Evolutionary conservation across 139 green algal genomes (phyloP).

Genomic region (Micractinium sp.): DNA sequence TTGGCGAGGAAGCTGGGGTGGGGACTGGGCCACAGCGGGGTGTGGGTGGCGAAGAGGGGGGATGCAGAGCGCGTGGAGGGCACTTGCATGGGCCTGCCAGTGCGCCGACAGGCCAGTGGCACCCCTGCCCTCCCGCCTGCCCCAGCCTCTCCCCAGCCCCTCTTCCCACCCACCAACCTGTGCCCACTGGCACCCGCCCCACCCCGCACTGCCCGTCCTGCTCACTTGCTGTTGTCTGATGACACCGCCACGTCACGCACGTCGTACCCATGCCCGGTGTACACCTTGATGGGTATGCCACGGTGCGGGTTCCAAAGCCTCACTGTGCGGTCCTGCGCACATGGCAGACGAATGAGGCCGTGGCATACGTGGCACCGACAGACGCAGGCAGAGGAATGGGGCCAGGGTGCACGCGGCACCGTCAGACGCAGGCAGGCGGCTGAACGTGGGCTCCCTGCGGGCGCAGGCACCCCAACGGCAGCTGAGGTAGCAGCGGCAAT

Average conservation of each 20-base stretch:
- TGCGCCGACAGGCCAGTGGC: not conserved
- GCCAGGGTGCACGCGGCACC: too few relatives aligned
- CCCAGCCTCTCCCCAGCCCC: too few relatives aligned
- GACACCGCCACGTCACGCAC: conserved; percentile 77
- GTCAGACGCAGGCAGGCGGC: too few relatives aligned
- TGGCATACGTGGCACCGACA: too few relatives aligned
- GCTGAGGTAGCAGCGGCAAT: too few relatives aligned
- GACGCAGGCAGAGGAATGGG: too few relatives aligned
- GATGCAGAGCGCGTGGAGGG: not conserved
- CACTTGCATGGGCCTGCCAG: not conserved
- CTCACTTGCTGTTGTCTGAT: conserved; percentile 87
- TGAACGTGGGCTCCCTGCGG: too few relatives aligned
- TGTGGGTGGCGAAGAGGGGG: not conserved
- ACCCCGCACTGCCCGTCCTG: not conserved
- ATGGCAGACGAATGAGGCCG: too few relatives aligned
- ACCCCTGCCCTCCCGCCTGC: not conserved
- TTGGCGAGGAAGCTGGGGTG: not conserved
- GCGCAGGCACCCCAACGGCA: too few relatives aligned
- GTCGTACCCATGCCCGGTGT: conserved; percentile 90
- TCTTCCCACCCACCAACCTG: not conserved
- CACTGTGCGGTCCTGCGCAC: conserved; percentile 81
- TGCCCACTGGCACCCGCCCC: not conserved
- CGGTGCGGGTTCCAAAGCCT: conserved; percentile 88
- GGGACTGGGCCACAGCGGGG: not conserved
- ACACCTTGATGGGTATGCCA: conserved; percentile 84